phyloP scores from a whole-genome alignment of 352 stramenopile genomes.

The Phytopythium litorale region DNA sequence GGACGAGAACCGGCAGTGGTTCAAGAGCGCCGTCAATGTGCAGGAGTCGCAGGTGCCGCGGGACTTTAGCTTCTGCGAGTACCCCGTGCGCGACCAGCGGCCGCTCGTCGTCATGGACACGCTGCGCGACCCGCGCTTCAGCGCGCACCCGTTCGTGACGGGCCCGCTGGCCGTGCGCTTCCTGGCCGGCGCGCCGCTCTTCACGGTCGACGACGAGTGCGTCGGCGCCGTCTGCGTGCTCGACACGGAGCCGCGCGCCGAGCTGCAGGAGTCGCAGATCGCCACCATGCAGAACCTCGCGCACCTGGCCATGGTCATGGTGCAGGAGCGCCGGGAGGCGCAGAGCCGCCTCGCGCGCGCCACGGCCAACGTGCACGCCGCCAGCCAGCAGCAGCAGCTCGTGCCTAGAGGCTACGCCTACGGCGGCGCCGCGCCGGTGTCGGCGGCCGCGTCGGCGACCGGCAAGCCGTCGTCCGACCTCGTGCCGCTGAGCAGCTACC shows the following conservation, averaged over 20 bases:
- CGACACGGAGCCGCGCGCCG: constrained; percentile 63
- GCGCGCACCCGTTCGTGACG: constrained; percentile 87
- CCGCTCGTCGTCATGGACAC: constrained; percentile 89
- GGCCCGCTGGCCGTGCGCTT: constrained; percentile 91
- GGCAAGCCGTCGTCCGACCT: constrained; percentile 50
- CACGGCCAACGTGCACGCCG: constrained; percentile 3
- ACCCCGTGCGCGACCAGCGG: constrained; percentile 64
- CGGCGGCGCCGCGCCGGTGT: not conserved
- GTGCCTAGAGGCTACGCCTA: constrained; percentile 21
- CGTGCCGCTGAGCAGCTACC: constrained; percentile 64
- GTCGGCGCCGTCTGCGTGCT: constrained; percentile 77
- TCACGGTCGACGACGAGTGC: constrained; percentile 77
- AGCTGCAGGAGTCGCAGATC: constrained; percentile 68
- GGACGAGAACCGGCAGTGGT: constrained; percentile 94
- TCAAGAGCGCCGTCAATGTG: constrained; percentile 88
- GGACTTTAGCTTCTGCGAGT: constrained; percentile 86
- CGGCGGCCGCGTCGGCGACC: not conserved
- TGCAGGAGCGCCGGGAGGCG: constrained; percentile 77
- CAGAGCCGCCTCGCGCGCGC: constrained; percentile 45
- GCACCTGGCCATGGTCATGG: constrained; percentile 83
- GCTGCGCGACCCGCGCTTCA: constrained; percentile 84
- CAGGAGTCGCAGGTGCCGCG: constrained; percentile 71
- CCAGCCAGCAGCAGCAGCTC: constrained; percentile 35
- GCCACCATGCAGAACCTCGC: constrained; percentile 84
- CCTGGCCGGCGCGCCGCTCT: constrained; percentile 91